phyloP scores from a whole-genome alignment of 1,139 yeast species.

The Pichia cactophila region DNA sequence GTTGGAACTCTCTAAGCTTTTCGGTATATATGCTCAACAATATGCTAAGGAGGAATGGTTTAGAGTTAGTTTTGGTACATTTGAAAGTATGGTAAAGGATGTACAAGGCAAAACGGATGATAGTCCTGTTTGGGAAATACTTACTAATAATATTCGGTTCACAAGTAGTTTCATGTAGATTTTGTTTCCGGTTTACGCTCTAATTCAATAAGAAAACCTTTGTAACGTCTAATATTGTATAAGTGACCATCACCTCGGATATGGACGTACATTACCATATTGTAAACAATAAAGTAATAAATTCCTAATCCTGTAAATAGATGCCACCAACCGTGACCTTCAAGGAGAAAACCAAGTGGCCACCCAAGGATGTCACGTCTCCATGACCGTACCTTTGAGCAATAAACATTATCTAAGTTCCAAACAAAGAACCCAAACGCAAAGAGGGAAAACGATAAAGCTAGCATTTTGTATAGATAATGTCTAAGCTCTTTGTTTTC shows the following conservation, averaged over 20 bases:
- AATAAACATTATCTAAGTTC: slow-evolving; percentile 80
- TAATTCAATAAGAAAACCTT: slow-evolving; percentile 26
- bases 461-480: slow-evolving; percentile 21
- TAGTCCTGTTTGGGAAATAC: slow-evolving; percentile 5
- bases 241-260: slow-evolving; percentile 24
- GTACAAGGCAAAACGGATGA: background rate
- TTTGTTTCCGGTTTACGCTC: slow-evolving; percentile 10
- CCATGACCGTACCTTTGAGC: slow-evolving; percentile 51
- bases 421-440: slow-evolving; percentile 70
- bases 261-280: slow-evolving; percentile 27
- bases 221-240: slow-evolving; percentile 24
- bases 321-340: slow-evolving; percentile 99
- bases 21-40: slow-evolving; percentile 9
- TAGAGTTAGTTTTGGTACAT: slow-evolving; percentile 1
- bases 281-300: slow-evolving; percentile 29
- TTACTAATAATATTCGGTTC: slow-evolving; percentile 10
- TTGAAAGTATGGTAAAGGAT: slow-evolving; percentile 1
- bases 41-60: slow-evolving; percentile 10
- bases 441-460: slow-evolving; percentile 36
- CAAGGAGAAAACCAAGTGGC: slow-evolving; percentile 82
- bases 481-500: slow-evolving; percentile 16
- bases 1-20: slow-evolving; percentile 10
- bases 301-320: slow-evolving; percentile 70
- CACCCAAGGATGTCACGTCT: slow-evolving; percentile 67
- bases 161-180: slow-evolving; percentile 2